Conservation (phyloP, 306 rosid genomes). For the Vigna unguiculata region DNA sequence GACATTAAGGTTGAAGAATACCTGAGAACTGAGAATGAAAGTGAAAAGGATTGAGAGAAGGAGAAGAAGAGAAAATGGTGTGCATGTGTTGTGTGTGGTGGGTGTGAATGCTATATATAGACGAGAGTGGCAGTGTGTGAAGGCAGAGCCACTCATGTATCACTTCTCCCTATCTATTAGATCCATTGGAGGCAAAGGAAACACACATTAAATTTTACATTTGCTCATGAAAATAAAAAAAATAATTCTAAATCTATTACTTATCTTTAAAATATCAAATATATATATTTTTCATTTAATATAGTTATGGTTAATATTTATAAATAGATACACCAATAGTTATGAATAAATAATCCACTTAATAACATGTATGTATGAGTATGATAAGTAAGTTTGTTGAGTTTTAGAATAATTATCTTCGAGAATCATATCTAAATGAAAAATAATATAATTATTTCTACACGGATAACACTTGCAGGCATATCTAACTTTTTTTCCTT, state of each 20-base stretch:
- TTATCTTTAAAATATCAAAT: neutral
- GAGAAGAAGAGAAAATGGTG: neutral
- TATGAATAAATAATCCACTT: neutral
- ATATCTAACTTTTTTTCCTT: no score
- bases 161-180: constrained; percentile 31
- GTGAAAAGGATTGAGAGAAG: neutral
- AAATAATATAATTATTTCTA: no score
- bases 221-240: neutral
- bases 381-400: no score
- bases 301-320: neutral
- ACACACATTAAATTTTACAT: neutral
- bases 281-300: neutral
- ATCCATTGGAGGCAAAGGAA: neutral
- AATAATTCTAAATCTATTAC: neutral
- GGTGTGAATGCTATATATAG: constrained; percentile 51
- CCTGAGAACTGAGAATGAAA: constrained; percentile 40
- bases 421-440: no score
- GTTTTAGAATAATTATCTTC: no score
- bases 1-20: neutral
- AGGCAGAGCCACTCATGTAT: constrained; percentile 41
- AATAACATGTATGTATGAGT: no score
- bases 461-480: no score
- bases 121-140: neutral
- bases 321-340: neutral
- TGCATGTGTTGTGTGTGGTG: neutral